These are phyloP conservation scores for Fragaria vesca DNA, from an alignment of 306 rosid species.

Conservation along the genomic window DNA sequence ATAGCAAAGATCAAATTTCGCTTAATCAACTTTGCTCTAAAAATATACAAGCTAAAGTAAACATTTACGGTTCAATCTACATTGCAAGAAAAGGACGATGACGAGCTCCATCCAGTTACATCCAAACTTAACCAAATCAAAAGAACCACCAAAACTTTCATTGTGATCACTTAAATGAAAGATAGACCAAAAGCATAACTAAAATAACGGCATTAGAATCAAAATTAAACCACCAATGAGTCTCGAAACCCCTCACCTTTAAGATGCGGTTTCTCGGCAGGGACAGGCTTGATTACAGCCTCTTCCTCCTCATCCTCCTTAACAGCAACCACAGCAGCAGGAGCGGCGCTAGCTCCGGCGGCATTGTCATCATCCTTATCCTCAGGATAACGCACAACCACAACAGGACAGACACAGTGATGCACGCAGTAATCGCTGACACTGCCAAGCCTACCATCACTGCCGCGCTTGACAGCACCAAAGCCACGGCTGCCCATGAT, in stretches of 20 bases:
- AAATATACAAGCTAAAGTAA: background rate
- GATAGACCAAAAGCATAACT: background rate
- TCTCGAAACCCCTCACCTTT: constrained; percentile 52
- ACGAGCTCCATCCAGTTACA: background rate
- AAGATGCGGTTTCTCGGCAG: constrained; percentile 25
- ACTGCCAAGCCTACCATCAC: constrained; percentile 85
- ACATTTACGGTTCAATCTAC: background rate
- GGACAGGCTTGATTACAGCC: constrained; percentile 40
- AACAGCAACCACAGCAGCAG: constrained; percentile 28
- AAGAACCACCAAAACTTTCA: background rate
- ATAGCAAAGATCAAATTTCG: background rate
- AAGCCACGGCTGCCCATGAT: constrained; percentile 99
- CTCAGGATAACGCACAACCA: constrained; percentile 87
- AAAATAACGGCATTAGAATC: background rate
- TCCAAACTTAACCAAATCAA: background rate
- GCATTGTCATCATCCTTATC: constrained; percentile 48
- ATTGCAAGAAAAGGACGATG: background rate
- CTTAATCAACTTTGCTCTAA: background rate
- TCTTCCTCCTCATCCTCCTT: constrained; percentile 46
- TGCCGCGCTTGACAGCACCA: constrained; percentile 78
- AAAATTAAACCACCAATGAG: background rate
- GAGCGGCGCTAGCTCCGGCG: constrained; percentile 15
- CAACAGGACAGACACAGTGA: constrained; percentile 95
- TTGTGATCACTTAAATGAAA: background rate
- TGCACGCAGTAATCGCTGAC: constrained; percentile 96